Evolutionary conservation across 768 basidiomycete genomes (phyloP).

Genomic region (Hysterangium stoloniferum): DNA sequence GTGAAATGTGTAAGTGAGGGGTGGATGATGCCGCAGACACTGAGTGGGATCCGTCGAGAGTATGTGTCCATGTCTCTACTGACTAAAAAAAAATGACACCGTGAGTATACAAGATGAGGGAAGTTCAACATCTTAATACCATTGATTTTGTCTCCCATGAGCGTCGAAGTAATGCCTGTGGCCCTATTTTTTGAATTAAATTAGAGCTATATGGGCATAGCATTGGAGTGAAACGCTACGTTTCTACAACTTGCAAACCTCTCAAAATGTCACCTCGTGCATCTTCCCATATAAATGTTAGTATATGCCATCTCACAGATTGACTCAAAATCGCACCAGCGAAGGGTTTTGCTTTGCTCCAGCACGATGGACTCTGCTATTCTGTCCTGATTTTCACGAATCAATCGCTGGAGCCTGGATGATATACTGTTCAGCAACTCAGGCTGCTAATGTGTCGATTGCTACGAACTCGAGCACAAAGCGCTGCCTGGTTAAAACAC

Average conservation of each 20-base stretch:
- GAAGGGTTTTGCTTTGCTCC: slow-evolving; percentile 93
- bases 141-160: slow-evolving; percentile 91
- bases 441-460: too few relatives aligned
- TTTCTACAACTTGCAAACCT: slow-evolving; percentile 84
- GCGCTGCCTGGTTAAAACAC: slow-evolving; percentile 77
- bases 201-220: not conserved
- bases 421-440: too few relatives aligned
- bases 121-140: slow-evolving; percentile 42
- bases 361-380: slow-evolving; percentile 86
- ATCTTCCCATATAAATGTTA: slow-evolving; percentile 38
- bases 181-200: slow-evolving; percentile 28
- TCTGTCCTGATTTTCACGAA: slow-evolving; percentile 79
- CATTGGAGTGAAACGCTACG: slow-evolving; percentile 14
- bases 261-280: slow-evolving; percentile 93
- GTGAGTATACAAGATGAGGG: slow-evolving; percentile 34
- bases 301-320: too few relatives aligned
- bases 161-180: slow-evolving; percentile 68
- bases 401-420: slow-evolving; percentile 77
- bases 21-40: too few relatives aligned
- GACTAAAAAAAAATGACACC: slow-evolving; percentile 31
- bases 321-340: slow-evolving; percentile 41
- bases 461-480: slow-evolving; percentile 79
- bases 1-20: too few relatives aligned
- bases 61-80: slow-evolving; percentile 97
- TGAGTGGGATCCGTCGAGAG: slow-evolving; percentile 74